Conservation (phyloP, 306 rosid genomes). For the Cyclanthera cordifolia region DNA sequence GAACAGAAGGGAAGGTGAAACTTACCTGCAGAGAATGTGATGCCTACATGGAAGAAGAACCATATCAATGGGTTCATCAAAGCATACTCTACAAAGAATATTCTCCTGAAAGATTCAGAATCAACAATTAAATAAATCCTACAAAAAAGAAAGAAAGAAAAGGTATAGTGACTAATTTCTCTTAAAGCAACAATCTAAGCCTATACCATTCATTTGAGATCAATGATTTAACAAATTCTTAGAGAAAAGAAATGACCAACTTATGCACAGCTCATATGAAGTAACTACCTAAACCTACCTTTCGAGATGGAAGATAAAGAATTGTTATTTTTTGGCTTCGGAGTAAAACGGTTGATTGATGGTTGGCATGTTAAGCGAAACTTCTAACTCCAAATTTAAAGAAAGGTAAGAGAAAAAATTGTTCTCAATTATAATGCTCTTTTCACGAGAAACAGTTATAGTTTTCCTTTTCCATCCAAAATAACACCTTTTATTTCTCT, state of each 20-base stretch:
- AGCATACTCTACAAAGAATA: conserved; percentile 80
- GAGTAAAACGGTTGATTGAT: not conserved
- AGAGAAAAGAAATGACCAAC: not conserved
- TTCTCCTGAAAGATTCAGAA: conserved; percentile 51
- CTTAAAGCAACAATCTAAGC: not conserved
- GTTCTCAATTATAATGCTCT: not conserved
- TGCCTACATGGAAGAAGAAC: conserved; percentile 86
- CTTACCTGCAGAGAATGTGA: conserved; percentile 73
- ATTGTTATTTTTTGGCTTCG: not conserved
- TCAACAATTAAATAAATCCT: not conserved
- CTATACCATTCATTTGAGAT: not conserved
- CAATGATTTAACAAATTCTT: not conserved
- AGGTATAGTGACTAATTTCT: not conserved
- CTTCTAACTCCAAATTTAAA: not conserved
- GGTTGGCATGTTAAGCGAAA: not conserved
- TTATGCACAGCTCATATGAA: not conserved
- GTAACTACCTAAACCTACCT: not conserved
- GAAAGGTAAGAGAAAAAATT: not conserved
- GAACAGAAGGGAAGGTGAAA: not conserved
- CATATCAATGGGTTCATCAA: conserved; percentile 64
- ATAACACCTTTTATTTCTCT: not conserved
- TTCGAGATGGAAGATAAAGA: not conserved
- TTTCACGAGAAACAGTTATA: not conserved
- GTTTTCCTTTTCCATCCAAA: not conserved
- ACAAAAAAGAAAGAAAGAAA: not conserved